Conservation (phyloP, 176 grass and related monocot species). For the Metroxylon sagu region DNA sequence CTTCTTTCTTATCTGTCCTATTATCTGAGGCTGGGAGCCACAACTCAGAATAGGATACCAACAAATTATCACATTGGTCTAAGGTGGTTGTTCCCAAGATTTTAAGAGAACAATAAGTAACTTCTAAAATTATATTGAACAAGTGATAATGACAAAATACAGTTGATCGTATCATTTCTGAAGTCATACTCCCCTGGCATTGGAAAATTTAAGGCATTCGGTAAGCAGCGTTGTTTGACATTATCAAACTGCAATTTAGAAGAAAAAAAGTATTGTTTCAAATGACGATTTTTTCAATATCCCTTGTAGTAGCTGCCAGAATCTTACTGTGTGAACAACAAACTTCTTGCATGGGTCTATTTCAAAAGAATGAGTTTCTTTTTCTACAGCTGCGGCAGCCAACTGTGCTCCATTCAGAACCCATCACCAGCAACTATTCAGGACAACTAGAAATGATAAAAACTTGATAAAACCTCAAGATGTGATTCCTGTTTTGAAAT, state of each 20-base stretch:
- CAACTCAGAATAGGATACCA: too few relatives aligned
- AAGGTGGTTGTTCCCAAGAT: too few relatives aligned
- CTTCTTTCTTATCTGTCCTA: too few relatives aligned
- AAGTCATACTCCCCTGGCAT: slow-evolving; percentile 96
- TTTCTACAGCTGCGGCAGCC: slow-evolving; percentile 81
- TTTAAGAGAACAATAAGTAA: too few relatives aligned
- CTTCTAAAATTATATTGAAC: too few relatives aligned
- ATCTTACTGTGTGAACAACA: not conserved
- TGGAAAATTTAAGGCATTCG: slow-evolving; percentile 81
- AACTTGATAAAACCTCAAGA: too few relatives aligned
- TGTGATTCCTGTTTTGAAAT: too few relatives aligned
- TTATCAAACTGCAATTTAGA: slow-evolving; percentile 55
- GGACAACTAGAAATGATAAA: too few relatives aligned
- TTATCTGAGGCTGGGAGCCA: too few relatives aligned
- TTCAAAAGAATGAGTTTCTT: slow-evolving; percentile 88
- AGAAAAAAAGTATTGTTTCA: not conserved
- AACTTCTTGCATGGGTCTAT: slow-evolving; percentile 61
- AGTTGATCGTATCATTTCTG: slow-evolving; percentile 66
- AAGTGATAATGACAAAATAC: not conserved
- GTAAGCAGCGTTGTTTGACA: slow-evolving; percentile 76
- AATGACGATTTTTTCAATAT: not conserved
- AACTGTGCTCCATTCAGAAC: slow-evolving; percentile 45
- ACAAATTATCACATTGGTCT: too few relatives aligned
- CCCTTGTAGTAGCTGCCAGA: not conserved
- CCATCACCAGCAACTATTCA: slow-evolving; percentile 34